Percentiles rank a stretch among this genome's conserved stretches.
phyloP scores from a whole-genome alignment of 140 eudicot genomes.

The Erigeron philadelphicus region DNA sequence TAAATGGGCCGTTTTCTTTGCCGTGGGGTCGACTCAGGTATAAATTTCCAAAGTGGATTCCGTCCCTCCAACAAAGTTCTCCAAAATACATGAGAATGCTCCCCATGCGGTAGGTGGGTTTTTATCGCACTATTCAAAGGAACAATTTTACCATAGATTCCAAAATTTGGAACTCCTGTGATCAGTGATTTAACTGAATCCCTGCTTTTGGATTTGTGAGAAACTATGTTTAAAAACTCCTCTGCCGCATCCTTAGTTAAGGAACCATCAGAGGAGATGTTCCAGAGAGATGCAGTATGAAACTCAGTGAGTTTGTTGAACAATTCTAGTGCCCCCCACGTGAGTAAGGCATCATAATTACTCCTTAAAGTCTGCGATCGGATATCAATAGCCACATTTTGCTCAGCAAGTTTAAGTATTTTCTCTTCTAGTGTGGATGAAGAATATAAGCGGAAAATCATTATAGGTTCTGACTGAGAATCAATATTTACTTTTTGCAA shows the following conservation, averaged over 20 bases:
- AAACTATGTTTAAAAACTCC: slow-evolving; percentile 47
- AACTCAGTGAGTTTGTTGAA: slow-evolving; percentile 42
- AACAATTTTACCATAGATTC: slow-evolving; percentile 29
- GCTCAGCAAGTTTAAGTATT: slow-evolving; percentile 47
- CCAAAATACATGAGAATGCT: slow-evolving; percentile 65
- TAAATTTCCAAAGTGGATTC: slow-evolving; percentile 56
- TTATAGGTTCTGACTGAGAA: slow-evolving; percentile 50
- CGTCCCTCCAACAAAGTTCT: slow-evolving; percentile 52
- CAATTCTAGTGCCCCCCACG: slow-evolving; percentile 62
- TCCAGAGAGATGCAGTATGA: slow-evolving; percentile 30
- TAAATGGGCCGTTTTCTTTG: slow-evolving; percentile 56
- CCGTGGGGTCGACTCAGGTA: slow-evolving; percentile 42
- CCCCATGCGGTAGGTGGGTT: slow-evolving; percentile 37
- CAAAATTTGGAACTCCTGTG: slow-evolving; percentile 30
- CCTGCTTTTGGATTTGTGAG: slow-evolving; percentile 29
- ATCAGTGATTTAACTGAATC: slow-evolving; percentile 27
- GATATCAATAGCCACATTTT: slow-evolving; percentile 33
- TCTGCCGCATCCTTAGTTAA: slow-evolving; percentile 37
- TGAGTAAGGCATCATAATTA: slow-evolving; percentile 43
- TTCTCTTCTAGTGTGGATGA: slow-evolving; percentile 65
- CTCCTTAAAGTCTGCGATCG: slow-evolving; percentile 21
- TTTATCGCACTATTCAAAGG: slow-evolving; percentile 46
- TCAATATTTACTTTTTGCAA: slow-evolving; percentile 55
- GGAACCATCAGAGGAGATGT: slow-evolving; percentile 35
- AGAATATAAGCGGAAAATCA: slow-evolving; percentile 67